Conservation (phyloP, 805 yeast genomes). For the Candida loeiensis region DNA sequence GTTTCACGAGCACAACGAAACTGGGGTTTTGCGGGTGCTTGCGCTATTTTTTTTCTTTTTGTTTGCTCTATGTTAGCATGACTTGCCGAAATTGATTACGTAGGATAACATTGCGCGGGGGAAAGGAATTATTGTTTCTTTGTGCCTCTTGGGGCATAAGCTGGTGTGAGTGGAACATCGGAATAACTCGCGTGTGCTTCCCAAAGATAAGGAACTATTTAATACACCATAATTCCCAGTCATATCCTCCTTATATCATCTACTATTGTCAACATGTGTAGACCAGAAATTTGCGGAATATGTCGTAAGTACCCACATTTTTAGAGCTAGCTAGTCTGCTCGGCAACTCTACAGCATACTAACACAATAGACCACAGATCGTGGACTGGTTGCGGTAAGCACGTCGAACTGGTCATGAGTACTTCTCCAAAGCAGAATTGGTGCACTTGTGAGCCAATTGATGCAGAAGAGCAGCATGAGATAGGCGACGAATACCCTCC, state of each 20-base stretch:
- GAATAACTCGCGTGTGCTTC: conserved; percentile 1
- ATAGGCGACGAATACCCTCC: conserved; percentile 46
- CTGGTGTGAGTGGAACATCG: conserved; percentile 4
- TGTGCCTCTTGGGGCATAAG: conserved; percentile 3
- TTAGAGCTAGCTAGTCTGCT: neutral
- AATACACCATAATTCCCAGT: neutral
- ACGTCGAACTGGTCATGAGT: conserved; percentile 53
- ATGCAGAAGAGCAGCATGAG: conserved; percentile 31
- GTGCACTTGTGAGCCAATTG: conserved; percentile 53
- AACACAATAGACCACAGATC: conserved; percentile 42
- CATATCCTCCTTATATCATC: neutral
- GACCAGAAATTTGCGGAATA: conserved; percentile 35
- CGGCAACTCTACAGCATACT: no score
- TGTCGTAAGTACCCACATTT: conserved; percentile 21
- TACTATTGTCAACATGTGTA: conserved; percentile 25
- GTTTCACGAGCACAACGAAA: no score
- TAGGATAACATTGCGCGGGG: conserved; percentile 1
- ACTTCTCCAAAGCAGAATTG: conserved; percentile 44
- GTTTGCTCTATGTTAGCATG: neutral
- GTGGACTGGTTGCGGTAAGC: conserved; percentile 66
- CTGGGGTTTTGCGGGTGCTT: no score
- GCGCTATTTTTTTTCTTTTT: neutral
- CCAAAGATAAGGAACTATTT: conserved; percentile 6
- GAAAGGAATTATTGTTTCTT: conserved; percentile 1
- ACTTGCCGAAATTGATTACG: neutral